Percentiles rank a stretch among this genome's conserved stretches.
phyloP scores from a whole-genome alignment of 352 stramenopile genomes.

The Phytophthora colocasiae region DNA sequence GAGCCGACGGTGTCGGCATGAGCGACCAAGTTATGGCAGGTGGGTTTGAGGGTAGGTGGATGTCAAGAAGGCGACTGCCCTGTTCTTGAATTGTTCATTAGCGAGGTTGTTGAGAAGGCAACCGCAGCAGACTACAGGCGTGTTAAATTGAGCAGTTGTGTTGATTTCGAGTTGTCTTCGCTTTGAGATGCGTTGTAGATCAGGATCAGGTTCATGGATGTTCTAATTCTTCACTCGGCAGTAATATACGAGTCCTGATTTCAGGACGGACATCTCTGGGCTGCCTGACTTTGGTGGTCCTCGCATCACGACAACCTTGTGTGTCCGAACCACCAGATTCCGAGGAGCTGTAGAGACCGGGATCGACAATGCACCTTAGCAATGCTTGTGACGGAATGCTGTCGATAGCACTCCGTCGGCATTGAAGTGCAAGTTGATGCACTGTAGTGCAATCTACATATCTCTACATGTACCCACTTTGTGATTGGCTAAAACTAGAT shows the following conservation, averaged over 20 bases:
- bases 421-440: too few species aligned
- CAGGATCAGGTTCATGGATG: too few species aligned
- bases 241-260: not conserved
- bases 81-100: constrained; percentile 34
- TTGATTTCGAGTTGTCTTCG: constrained; percentile 2
- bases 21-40: constrained; percentile 1
- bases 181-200: too few species aligned
- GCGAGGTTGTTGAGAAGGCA: constrained; percentile 10
- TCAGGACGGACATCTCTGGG: not conserved
- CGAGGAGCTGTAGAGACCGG: constrained; percentile 3
- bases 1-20: constrained; percentile 31
- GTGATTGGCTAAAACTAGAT: too few species aligned
- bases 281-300: too few species aligned
- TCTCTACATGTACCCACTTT: too few species aligned
- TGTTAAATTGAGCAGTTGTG: constrained; percentile 35
- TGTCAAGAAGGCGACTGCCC: constrained; percentile 6
- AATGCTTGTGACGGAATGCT: too few species aligned
- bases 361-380: constrained; percentile 9
- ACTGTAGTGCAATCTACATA: too few species aligned
- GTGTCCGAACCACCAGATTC: constrained; percentile 11
- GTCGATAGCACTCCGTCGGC: too few species aligned
- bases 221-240: too few species aligned
- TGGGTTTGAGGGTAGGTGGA: constrained; percentile 13
- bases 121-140: constrained; percentile 9
- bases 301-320: too few species aligned